phyloP scores from a whole-genome alignment of 2,329 filamentous ascomycete genomes.

The Myriosclerotinia duriaeana region DNA sequence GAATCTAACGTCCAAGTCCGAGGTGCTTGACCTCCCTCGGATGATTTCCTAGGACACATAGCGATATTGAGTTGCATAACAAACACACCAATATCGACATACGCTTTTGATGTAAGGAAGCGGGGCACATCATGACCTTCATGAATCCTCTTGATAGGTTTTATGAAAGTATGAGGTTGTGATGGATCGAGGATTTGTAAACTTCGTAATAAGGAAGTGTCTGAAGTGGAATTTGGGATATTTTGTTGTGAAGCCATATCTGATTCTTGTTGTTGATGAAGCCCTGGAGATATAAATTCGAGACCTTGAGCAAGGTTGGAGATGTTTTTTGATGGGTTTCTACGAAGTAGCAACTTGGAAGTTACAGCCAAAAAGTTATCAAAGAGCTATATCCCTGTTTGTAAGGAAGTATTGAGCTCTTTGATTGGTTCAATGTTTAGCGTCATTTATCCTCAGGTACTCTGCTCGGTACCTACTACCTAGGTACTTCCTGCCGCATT shows the following conservation, averaged over 20 bases:
- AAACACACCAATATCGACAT: conserved; percentile 83
- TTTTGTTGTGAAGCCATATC: conserved; percentile 8
- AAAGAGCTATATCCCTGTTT: conserved; percentile 9
- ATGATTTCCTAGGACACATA: conserved; percentile 68
- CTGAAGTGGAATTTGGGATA: background rate
- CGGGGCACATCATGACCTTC: conserved; percentile 76
- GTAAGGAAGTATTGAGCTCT: background rate
- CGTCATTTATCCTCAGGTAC: background rate
- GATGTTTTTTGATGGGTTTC: conserved; percentile 2
- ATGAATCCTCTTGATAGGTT: conserved; percentile 78
- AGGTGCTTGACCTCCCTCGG: conserved; percentile 42
- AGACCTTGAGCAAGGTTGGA: background rate
- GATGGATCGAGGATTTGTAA: conserved; percentile 47
- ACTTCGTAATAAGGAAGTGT: conserved; percentile 4
- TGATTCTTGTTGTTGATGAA: conserved; percentile 1
- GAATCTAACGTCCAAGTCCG: conserved; percentile 54
- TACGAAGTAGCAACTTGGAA: too few relatives aligned
- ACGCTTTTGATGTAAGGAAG: conserved; percentile 80
- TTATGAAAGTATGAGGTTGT: conserved; percentile 57
- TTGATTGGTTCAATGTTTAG: background rate
- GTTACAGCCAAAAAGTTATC: conserved; percentile 8
- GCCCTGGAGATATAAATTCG: conserved; percentile 15
- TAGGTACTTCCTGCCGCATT: background rate
- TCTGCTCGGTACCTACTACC: background rate
- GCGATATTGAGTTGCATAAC: conserved; percentile 86